Conservation (phyloP, 1,284 basidiomycete species). For the Cystobasidium sp. region DNA sequence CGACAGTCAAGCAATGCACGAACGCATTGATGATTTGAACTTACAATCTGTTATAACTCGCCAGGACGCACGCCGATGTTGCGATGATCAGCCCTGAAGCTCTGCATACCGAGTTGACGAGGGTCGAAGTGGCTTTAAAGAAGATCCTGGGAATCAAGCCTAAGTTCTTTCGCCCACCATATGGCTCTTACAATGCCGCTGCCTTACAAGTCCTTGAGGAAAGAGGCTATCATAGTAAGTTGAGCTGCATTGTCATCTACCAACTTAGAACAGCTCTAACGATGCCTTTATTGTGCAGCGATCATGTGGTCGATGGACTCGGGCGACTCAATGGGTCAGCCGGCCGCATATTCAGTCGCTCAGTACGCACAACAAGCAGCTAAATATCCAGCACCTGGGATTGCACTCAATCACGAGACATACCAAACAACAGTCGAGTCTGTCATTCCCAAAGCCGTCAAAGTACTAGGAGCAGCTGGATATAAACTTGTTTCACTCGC, state of each 20-base stretch:
- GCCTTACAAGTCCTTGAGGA: constrained; percentile 48
- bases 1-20: background rate
- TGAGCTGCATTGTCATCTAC: constrained; percentile 46
- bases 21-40: background rate
- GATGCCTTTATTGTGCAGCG: background rate
- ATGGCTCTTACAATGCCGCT: constrained; percentile 46
- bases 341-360: background rate
- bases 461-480: constrained; percentile 45
- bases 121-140: constrained; percentile 47
- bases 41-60: background rate
- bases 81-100: background rate
- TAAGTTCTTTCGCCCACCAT: constrained; percentile 50
- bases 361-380: constrained; percentile 26
- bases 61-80: background rate
- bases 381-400: constrained; percentile 35
- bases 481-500: constrained; percentile 50
- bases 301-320: constrained; percentile 43
- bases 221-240: constrained; percentile 51
- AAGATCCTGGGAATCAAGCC: constrained; percentile 55
- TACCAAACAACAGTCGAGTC: constrained; percentile 9
- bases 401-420: constrained; percentile 42
- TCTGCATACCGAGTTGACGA: background rate
- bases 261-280: constrained; percentile 40
- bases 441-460: constrained; percentile 43
- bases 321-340: constrained; percentile 36